Conservation (phyloP, 1,284 basidiomycete genomes). For the Cutaneotrichosporon curvatum region DNA sequence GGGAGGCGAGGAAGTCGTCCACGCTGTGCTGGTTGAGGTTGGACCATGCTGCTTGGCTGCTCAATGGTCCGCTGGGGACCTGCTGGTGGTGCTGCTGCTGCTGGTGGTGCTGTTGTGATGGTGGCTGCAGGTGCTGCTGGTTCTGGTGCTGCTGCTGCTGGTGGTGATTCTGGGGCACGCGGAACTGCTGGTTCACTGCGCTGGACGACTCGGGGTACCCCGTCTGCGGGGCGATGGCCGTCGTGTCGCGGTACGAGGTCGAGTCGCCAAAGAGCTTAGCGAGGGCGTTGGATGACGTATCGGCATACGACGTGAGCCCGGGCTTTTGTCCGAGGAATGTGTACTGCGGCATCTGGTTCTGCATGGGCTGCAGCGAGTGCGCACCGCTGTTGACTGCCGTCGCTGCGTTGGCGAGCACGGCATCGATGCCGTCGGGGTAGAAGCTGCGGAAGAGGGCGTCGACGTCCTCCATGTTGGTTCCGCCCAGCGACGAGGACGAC, state of each 20-base stretch:
- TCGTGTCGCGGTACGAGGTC: constrained; percentile 18
- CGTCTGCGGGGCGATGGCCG: not conserved
- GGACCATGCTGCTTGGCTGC: constrained; percentile 19
- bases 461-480: constrained; percentile 25
- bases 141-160: constrained; percentile 24
- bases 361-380: constrained; percentile 5
- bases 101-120: constrained; percentile 8
- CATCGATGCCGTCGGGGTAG: constrained; percentile 29
- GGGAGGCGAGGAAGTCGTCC: constrained; percentile 37
- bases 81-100: not conserved
- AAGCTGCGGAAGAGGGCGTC: constrained; percentile 41
- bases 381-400: constrained; percentile 2
- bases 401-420: constrained; percentile 5
- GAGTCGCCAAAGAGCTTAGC: constrained; percentile 18
- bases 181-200: not conserved
- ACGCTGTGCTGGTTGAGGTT: constrained; percentile 29
- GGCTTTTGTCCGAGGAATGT: constrained; percentile 29
- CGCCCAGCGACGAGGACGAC: constrained; percentile 11
- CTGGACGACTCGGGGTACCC: not conserved
- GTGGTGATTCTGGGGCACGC: constrained; percentile 1
- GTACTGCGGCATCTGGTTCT: constrained; percentile 16
- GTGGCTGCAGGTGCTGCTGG: constrained; percentile 21
- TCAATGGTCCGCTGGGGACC: not conserved
- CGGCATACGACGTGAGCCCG: constrained; percentile 29
- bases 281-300: constrained; percentile 18